These are phyloP conservation scores for Metschnikowia orientalis DNA, from an alignment of 805 yeast species.

Conservation along the genomic window DNA sequence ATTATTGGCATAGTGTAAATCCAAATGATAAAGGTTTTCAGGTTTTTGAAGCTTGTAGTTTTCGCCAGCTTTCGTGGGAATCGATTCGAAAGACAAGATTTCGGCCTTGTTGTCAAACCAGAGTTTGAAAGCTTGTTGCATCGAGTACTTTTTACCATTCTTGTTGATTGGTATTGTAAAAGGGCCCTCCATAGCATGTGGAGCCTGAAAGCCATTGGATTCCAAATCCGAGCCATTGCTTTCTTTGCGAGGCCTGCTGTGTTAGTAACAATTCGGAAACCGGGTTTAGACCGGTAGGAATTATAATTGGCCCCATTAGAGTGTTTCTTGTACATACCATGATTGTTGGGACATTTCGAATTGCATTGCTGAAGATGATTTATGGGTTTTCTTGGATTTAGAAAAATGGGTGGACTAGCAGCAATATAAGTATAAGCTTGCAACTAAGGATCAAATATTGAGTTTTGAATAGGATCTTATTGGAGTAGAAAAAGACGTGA, in stretches of 20 bases:
- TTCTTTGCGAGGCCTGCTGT: slow-evolving; percentile 16
- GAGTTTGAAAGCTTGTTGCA: slow-evolving; percentile 50
- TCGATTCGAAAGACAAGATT: slow-evolving; percentile 16
- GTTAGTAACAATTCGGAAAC: no score
- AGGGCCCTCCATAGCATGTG: slow-evolving; percentile 4
- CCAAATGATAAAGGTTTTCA: slow-evolving; percentile 35
- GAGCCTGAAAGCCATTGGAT: background rate
- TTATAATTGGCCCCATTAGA: no score
- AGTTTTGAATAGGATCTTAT: slow-evolving; percentile 1
- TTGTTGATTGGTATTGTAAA: slow-evolving; percentile 33
- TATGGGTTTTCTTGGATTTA: background rate
- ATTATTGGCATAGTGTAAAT: slow-evolving; percentile 19
- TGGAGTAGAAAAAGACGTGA: slow-evolving; percentile 3
- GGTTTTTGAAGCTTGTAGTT: slow-evolving; percentile 30
- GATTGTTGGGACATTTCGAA: slow-evolving; percentile 13
- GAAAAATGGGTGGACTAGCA: slow-evolving; percentile 2
- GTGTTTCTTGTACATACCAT: slow-evolving; percentile 15
- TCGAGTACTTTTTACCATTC: slow-evolving; percentile 42
- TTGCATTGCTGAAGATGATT: slow-evolving; percentile 6
- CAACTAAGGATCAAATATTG: slow-evolving; percentile 1
- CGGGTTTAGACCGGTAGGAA: no score
- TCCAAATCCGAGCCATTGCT: slow-evolving; percentile 8
- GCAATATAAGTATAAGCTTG: no score
- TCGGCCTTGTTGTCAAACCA: slow-evolving; percentile 39
- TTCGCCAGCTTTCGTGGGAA: slow-evolving; percentile 19